phyloP scores from a whole-genome alignment of 495 filamentous ascomycete species.

The Tetracladium setigerum region DNA sequence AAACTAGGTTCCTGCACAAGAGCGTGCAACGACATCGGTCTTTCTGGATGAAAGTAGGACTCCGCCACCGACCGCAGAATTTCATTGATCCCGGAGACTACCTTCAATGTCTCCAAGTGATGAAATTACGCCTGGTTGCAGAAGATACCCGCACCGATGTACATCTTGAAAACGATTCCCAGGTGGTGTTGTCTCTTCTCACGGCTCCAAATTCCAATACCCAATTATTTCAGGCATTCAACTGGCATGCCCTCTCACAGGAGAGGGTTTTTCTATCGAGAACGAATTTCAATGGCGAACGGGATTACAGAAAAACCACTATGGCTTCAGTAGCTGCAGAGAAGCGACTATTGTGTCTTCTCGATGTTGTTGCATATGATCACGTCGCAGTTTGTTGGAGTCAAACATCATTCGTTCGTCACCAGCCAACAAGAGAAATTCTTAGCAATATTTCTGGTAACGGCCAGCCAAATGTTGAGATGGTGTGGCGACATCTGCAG shows the following conservation, averaged over 20 bases:
- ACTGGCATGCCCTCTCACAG: constrained; percentile 11
- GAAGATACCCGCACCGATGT: neutral
- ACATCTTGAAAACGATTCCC: constrained; percentile 4
- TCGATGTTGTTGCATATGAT: constrained; percentile 4
- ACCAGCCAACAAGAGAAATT: constrained; percentile 14
- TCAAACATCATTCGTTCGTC: constrained; percentile 12
- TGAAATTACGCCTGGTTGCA: constrained; percentile 3
- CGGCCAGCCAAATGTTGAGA: constrained; percentile 11
- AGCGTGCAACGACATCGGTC: neutral
- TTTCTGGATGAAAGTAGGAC: constrained; percentile 12
- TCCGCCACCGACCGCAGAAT: constrained; percentile 7
- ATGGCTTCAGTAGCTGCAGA: constrained; percentile 15
- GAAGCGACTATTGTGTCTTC: constrained; percentile 4
- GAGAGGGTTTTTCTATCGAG: constrained; percentile 14
- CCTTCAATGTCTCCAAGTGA: constrained; percentile 10
- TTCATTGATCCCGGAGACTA: constrained; percentile 3
- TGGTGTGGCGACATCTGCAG: constrained; percentile 21
- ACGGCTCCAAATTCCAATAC: constrained; percentile 3
- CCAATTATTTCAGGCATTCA: neutral
- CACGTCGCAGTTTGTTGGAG: constrained; percentile 21
- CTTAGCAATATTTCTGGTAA: constrained; percentile 1
- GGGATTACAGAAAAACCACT: constrained; percentile 12
- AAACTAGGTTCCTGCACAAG: constrained; percentile 8
- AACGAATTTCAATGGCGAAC: constrained; percentile 1
- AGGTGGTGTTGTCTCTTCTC: constrained; percentile 8